Percentiles rank a stretch among this genome's conserved stretches.
These are phyloP conservation scores for Backusella tuberculispora DNA, from an alignment of 192 early-diverging fungal genomes.

Conservation along the genomic window DNA sequence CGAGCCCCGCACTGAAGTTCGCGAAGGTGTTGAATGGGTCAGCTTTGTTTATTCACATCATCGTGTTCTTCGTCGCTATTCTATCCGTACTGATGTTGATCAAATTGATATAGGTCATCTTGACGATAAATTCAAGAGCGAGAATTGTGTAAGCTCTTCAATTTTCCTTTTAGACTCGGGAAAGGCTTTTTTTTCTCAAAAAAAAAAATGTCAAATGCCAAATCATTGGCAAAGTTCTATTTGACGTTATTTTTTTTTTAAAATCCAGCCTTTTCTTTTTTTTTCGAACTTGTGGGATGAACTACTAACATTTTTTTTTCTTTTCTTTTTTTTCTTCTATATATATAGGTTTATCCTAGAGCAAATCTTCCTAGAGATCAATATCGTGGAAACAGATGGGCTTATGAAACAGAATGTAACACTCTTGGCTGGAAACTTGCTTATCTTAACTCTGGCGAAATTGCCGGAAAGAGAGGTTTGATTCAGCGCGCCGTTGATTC, in stretches of 20 bases:
- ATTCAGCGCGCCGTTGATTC: conserved; percentile 86
- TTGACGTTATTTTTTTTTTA: not conserved
- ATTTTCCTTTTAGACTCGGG: conserved; percentile 3
- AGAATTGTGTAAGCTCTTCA: conserved; percentile 68
- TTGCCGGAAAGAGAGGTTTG: conserved; percentile 72
- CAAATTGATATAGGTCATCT: conserved; percentile 50
- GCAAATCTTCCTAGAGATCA: conserved; percentile 64
- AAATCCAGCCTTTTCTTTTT: not conserved
- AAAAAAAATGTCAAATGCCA: not conserved
- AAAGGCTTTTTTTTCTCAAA: not conserved
- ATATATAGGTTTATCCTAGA: conserved; percentile 64
- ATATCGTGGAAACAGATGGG: conserved; percentile 85
- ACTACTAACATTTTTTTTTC: not conserved
- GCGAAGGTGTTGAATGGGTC: conserved; percentile 68
- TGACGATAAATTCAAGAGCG: conserved; percentile 61
- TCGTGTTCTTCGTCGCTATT: conserved; percentile 61
- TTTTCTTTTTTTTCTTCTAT: not conserved
- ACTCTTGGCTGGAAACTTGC: conserved; percentile 83
- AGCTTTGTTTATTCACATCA: conserved; percentile 71
- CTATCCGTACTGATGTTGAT: conserved; percentile 78
- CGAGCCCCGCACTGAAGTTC: conserved; percentile 40
- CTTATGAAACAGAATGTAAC: conserved; percentile 88
- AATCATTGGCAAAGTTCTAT: conserved; percentile 3
- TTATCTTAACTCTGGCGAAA: conserved; percentile 68
- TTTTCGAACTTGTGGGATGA: not conserved